Evolutionary conservation across 768 basidiomycete genomes (phyloP).

Genomic region (Termitomyces sp.): DNA sequence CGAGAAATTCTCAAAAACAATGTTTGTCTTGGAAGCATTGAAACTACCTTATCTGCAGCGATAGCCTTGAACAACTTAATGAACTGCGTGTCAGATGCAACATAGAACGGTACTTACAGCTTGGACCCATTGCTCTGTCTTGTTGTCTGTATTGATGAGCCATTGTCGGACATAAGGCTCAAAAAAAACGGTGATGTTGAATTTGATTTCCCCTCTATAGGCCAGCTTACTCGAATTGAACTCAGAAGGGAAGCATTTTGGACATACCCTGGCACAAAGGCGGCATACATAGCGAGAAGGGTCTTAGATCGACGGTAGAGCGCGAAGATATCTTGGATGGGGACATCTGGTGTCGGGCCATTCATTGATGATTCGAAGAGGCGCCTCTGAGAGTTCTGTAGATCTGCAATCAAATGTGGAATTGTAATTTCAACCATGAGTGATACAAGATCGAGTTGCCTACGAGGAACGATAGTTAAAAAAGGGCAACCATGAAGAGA

Average conservation of each 20-base stretch:
- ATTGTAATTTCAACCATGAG: conserved; percentile 66
- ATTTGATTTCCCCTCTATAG: conserved; percentile 51
- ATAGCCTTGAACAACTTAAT: conserved; percentile 47
- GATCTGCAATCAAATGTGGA: conserved; percentile 62
- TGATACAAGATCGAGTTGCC: conserved; percentile 73
- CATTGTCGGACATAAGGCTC: conserved; percentile 86
- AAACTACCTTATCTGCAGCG: conserved; percentile 56
- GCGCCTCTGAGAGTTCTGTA: conserved; percentile 67
- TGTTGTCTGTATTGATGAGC: conserved; percentile 84
- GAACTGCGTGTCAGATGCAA: background rate
- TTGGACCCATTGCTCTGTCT: conserved; percentile 93
- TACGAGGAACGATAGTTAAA: conserved; percentile 21
- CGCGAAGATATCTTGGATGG: conserved; percentile 86
- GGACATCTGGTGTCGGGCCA: conserved; percentile 82
- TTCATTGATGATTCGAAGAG: conserved; percentile 83
- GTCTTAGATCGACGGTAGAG: conserved; percentile 78
- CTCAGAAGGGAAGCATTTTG: background rate
- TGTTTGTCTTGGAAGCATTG: background rate
- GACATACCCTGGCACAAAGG: conserved; percentile 77
- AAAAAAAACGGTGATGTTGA: conserved; percentile 77
- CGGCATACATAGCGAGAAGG: conserved; percentile 73
- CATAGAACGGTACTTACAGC: conserved; percentile 53
- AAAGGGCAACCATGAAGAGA: background rate
- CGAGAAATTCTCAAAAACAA: background rate
- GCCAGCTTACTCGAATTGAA: conserved; percentile 4